Conservation (phyloP, 78 protist species). For the Dictyostelium brefeldianum region DNA sequence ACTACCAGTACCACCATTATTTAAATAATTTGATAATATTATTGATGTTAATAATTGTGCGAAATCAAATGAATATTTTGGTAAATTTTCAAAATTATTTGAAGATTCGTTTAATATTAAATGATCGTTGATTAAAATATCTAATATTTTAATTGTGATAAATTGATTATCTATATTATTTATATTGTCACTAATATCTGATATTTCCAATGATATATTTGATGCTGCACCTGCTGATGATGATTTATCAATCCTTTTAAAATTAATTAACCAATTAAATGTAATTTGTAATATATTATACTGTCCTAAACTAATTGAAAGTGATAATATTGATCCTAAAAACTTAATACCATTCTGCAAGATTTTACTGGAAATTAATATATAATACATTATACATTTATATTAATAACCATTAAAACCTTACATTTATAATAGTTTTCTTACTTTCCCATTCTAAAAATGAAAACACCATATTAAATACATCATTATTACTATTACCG, state of each 20-base stretch:
- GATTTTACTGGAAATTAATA: too few relatives aligned
- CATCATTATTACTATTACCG: not conserved
- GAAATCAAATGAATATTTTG: not conserved
- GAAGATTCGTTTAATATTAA: slow-evolving; percentile 6
- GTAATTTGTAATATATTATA: not conserved
- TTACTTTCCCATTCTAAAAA: not conserved
- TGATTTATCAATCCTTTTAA: not conserved
- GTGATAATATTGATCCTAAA: slow-evolving; percentile 20
- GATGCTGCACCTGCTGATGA: not conserved
- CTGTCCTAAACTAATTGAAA: not conserved
- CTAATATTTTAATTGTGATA: slow-evolving; percentile 1
- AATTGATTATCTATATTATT: not conserved
- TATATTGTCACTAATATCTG: not conserved
- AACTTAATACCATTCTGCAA: not conserved
- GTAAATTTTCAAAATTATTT: slow-evolving; percentile 19
- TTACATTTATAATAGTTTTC: not conserved
- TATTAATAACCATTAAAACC: not conserved
- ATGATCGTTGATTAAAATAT: slow-evolving; percentile 1
- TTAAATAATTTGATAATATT: not conserved
- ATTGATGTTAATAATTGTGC: not conserved
- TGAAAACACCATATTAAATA: not conserved
- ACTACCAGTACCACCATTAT: too few relatives aligned
- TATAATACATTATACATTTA: too few relatives aligned
- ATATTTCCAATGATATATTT: not conserved
- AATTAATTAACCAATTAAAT: not conserved